phyloP scores from a whole-genome alignment of 192 early-diverging fungal species.

The Backusella luteola region DNA sequence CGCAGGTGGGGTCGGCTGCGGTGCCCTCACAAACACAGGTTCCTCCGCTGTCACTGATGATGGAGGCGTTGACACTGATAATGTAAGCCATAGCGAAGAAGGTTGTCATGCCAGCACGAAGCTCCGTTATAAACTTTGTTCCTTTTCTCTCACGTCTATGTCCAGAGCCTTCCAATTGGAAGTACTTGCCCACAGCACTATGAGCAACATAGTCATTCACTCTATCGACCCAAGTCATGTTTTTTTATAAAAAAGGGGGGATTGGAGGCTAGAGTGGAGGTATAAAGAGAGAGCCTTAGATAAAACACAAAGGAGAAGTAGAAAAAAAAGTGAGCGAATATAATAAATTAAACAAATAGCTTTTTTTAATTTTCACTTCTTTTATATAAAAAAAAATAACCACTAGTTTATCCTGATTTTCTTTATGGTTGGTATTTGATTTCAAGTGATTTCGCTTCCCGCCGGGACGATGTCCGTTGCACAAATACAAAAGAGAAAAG shows the following conservation, averaged over 20 bases:
- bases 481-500: too few species aligned
- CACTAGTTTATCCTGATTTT: too few species aligned
- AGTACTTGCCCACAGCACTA: conserved; percentile 58
- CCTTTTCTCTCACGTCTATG: conserved; percentile 54
- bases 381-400: too few species aligned
- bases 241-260: neutral
- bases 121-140: conserved; percentile 63
- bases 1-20: conserved; percentile 53
- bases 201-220: conserved; percentile 58
- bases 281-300: too few species aligned
- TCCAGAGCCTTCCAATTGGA: conserved; percentile 60
- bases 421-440: too few species aligned
- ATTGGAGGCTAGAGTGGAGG: neutral
- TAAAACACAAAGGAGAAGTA: too few species aligned
- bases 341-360: too few species aligned
- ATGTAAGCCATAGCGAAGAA: conserved; percentile 56
- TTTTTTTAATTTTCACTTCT: too few species aligned
- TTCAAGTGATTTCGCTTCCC: too few species aligned
- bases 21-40: conserved; percentile 69
- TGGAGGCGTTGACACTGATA: conserved; percentile 66
- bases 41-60: conserved; percentile 76
- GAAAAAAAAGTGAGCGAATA: too few species aligned
- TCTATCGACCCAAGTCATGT: conserved; percentile 48
- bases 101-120: conserved; percentile 66
- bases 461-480: too few species aligned